Base-by-base conservation (phyloP, 2,329 filamentous ascomycete species). In the Pochonia chlamydosporia region DNA sequence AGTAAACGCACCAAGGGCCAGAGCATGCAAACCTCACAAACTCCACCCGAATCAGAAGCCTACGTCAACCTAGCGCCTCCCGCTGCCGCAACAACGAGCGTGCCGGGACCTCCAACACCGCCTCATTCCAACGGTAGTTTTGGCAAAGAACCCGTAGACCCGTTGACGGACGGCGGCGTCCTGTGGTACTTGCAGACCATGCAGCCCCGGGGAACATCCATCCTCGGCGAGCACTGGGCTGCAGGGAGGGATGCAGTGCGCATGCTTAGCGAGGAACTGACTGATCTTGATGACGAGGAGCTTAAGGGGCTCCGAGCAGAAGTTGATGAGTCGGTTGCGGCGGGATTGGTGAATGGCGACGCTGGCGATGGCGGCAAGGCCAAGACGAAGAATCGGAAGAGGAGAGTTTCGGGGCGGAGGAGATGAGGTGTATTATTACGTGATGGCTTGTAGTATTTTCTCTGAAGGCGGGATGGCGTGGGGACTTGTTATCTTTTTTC, bases 231-330 rank as follows among this genome's bases (percentile, higher is more conserved):
- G 65, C 76, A 82, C 44, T 66, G 63, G 61, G 59, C 54, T 74
- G 82, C 79, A 1, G 87, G 84, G 2, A 77, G 84, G 28, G 86
- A 91, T 47, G 81, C 86, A 1, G 67, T 74, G 30, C 70, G 77
- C 24, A 73, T 71, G 56, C 82, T 92, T 65, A 95, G 88, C 58
- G 91, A 96, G 65, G 88, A 92, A 56, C 75, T 96, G 20, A 95
- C 87, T 48, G 92, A 96, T 61, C 82, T 96, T 62, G 91, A 95
- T 57, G 91, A 96, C 54, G 90, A 95, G 44, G 89, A 92, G 67
- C 73, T 96, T 49, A 84, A 87, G 58, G 88, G 85, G 28, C 70
- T 89, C 28, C 75, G 70, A 28, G 71, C 73, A 42, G 76, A 79
- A 53, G 70, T 80, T 25, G 74, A 76, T 53, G 71, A 76, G 31